Percentiles rank a stretch among this genome's conserved stretches.
These are phyloP conservation scores for rapeseed (Brassica napus) DNA, from an alignment of 345 rosid genomes.

Conservation along the genomic window DNA sequence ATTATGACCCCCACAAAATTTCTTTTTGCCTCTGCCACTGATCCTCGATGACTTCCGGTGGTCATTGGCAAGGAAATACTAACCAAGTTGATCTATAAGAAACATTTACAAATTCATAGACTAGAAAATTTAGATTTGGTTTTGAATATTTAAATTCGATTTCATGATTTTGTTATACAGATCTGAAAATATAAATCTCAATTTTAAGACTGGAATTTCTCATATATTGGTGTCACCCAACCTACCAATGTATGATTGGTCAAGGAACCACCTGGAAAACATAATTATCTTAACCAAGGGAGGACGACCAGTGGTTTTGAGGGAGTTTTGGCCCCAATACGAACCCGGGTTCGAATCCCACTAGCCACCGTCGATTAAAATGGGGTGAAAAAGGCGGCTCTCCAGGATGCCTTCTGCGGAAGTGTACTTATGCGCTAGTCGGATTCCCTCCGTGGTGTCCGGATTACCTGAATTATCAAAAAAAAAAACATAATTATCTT, in stretches of 20 bases:
- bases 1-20: too few species aligned
- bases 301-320: too few species aligned
- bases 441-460: too few species aligned
- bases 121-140: background rate
- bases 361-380: too few species aligned
- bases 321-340: too few species aligned
- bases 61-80: background rate
- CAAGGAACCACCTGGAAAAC: slow-evolving; percentile 8
- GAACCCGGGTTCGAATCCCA: too few species aligned
- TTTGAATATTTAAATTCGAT: background rate
- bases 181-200: background rate
- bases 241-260: background rate
- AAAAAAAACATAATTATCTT: background rate
- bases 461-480: too few species aligned
- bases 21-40: too few species aligned
- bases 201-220: background rate
- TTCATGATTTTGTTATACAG: background rate
- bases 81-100: background rate
- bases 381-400: too few species aligned
- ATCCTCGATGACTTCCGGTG: background rate
- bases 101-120: background rate
- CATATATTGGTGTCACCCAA: background rate
- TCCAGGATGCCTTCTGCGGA: too few species aligned
- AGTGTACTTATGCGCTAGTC: too few species aligned
- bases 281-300: background rate